Conservation (phyloP, 768 basidiomycete genomes). For the Guyanaporus albipodus region DNA sequence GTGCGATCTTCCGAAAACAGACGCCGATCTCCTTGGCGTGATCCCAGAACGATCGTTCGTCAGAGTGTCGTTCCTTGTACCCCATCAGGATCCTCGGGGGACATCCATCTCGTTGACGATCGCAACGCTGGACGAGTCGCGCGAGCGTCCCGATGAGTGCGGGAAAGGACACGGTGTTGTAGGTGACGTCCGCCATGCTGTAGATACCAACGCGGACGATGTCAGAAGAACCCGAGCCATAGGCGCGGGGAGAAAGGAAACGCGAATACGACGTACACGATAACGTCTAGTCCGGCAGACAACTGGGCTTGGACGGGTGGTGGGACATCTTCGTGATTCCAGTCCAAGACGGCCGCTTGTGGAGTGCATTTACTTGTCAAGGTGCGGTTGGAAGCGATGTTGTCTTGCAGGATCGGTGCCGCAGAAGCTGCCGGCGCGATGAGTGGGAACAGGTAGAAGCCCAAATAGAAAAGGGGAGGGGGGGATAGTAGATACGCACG, state of each 20-base stretch:
- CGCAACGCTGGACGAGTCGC: slow-evolving; percentile 37
- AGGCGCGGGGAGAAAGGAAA: not conserved
- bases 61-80: slow-evolving; percentile 81
- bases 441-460: not conserved
- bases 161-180: slow-evolving; percentile 84
- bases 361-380: slow-evolving; percentile 33
- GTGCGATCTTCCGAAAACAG: slow-evolving; percentile 51
- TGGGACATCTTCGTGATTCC: slow-evolving; percentile 63
- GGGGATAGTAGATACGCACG: slow-evolving; percentile 53
- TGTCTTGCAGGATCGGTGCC: slow-evolving; percentile 71
- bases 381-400: slow-evolving; percentile 48
- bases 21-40: slow-evolving; percentile 52
- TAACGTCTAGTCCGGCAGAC: slow-evolving; percentile 48
- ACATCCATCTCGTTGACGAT: slow-evolving; percentile 13
- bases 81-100: slow-evolving; percentile 62
- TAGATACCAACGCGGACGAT: not conserved
- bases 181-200: slow-evolving; percentile 92
- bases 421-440: slow-evolving; percentile 62
- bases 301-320: slow-evolving; percentile 39
- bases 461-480: not conserved
- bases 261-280: slow-evolving; percentile 51
- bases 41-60: slow-evolving; percentile 73
- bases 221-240: too few relatives aligned
- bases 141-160: slow-evolving; percentile 67
- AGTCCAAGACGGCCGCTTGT: slow-evolving; percentile 54